Evolutionary conservation across 768 basidiomycete species (phyloP).

Genomic region (Vishniacozyma victoriae): DNA sequence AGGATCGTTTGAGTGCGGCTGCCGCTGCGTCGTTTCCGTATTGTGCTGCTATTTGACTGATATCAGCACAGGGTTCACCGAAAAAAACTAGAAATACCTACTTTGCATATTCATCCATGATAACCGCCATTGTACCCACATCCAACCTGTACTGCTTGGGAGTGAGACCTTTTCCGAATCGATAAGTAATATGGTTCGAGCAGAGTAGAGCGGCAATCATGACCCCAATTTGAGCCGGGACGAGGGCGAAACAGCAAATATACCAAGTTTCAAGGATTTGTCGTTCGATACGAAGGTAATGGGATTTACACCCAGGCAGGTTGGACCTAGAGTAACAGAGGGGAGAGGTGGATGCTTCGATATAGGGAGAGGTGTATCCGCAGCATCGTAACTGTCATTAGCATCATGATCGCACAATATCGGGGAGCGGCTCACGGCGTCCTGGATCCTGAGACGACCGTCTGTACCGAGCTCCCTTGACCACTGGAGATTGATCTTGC

Average conservation of each 20-base stretch:
- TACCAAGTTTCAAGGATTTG: constrained; percentile 61
- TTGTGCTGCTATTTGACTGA: constrained; percentile 66
- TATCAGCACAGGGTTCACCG: neutral
- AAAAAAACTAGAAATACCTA: constrained; percentile 35
- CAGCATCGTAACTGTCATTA: constrained; percentile 66
- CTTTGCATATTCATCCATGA: constrained; percentile 80
- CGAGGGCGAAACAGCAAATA: constrained; percentile 59
- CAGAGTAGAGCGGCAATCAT: constrained; percentile 64
- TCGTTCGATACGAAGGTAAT: constrained; percentile 59
- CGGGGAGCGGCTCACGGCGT: constrained; percentile 46
- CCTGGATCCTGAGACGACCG: constrained; percentile 65
- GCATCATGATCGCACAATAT: no score
- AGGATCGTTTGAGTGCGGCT: constrained; percentile 58
- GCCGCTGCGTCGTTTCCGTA: constrained; percentile 63
- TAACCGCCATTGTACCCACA: constrained; percentile 67
- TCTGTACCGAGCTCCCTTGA: constrained; percentile 57
- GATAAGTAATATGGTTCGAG: constrained; percentile 76
- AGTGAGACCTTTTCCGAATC: constrained; percentile 84
- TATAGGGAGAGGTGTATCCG: constrained; percentile 72
- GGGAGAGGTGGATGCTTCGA: constrained; percentile 68
- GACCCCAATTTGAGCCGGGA: constrained; percentile 61
- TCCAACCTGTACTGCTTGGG: constrained; percentile 74
- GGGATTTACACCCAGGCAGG: constrained; percentile 67
- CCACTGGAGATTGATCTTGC: constrained; percentile 75
- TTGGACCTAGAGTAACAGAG: constrained; percentile 68